Evolutionary conservation across 371 early-diverging fungal species (phyloP).

Genomic region (Circinella minor): DNA sequence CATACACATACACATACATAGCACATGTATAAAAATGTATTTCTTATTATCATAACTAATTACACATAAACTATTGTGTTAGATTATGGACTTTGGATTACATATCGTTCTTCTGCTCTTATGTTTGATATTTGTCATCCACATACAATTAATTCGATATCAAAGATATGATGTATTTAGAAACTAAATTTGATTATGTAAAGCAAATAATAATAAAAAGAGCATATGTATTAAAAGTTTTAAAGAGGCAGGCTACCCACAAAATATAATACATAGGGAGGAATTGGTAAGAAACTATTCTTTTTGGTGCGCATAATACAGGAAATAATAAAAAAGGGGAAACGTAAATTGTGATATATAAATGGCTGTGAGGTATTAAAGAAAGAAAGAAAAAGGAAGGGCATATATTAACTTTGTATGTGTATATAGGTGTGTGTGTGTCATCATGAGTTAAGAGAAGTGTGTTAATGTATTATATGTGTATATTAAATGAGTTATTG

Average conservation of each 20-base stretch:
- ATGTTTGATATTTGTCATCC: too few relatives aligned
- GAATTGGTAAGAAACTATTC: neutral
- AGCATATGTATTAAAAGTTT: constrained; percentile 3
- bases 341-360: constrained; percentile 8
- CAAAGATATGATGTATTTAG: too few relatives aligned
- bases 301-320: neutral
- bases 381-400: neutral
- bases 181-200: neutral
- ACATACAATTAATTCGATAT: too few relatives aligned
- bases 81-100: too few relatives aligned
- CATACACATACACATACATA: too few relatives aligned
- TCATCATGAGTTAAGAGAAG: neutral
- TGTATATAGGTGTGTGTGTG: neutral
- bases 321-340: neutral
- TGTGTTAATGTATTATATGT: too few relatives aligned
- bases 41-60: too few relatives aligned
- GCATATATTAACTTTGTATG: neutral
- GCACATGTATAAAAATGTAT: too few relatives aligned
- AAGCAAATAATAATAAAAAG: neutral
- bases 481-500: neutral
- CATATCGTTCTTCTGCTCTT: too few relatives aligned
- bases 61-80: too few relatives aligned
- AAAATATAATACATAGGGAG: neutral
- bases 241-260: constrained; percentile 4
- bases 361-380: neutral